A percentile compares a stretch with the other conserved stretches of the same genome.
Evolutionary conservation across 2,329 filamentous ascomycete genomes (phyloP).

Genomic region (Acrodontium crateriforme): DNA sequence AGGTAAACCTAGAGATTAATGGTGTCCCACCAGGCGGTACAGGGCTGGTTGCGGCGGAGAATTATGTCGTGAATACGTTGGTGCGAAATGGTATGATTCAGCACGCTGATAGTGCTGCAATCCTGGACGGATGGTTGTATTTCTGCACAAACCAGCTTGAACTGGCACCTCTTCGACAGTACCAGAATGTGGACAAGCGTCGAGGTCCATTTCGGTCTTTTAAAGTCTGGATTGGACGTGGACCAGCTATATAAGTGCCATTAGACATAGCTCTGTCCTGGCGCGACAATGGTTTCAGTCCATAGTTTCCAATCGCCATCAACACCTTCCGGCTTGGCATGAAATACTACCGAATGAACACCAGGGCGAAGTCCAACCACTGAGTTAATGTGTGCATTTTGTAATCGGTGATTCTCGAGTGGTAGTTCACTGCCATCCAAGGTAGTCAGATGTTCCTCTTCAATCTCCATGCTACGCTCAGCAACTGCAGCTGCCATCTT

Average conservation of each 20-base stretch:
- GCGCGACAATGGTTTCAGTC: conserved; percentile 4
- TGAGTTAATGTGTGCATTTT: conserved; percentile 6
- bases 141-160: conserved; percentile 31
- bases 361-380: conserved; percentile 2
- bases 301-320: conserved; percentile 6
- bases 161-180: conserved; percentile 24
- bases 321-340: conserved; percentile 6
- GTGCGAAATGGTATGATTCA: conserved; percentile 29
- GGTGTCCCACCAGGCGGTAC: conserved; percentile 19
- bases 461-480: conserved; percentile 6
- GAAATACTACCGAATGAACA: conserved; percentile 6
- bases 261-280: conserved; percentile 1
- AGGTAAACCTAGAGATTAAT: conserved; percentile 24
- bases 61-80: conserved; percentile 28
- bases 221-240: conserved; percentile 23
- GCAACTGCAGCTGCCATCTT: conserved; percentile 9
- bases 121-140: conserved; percentile 29
- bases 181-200: conserved; percentile 26
- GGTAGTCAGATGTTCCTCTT: conserved; percentile 6
- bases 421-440: conserved; percentile 7
- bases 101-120: conserved; percentile 29
- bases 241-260: conserved; percentile 25
- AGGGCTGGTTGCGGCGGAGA: conserved; percentile 20
- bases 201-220: conserved; percentile 25
- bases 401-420: conserved; percentile 5